phyloP scores from a whole-genome alignment of 169 alveolate genomes.

The Eimeria praecox region DNA sequence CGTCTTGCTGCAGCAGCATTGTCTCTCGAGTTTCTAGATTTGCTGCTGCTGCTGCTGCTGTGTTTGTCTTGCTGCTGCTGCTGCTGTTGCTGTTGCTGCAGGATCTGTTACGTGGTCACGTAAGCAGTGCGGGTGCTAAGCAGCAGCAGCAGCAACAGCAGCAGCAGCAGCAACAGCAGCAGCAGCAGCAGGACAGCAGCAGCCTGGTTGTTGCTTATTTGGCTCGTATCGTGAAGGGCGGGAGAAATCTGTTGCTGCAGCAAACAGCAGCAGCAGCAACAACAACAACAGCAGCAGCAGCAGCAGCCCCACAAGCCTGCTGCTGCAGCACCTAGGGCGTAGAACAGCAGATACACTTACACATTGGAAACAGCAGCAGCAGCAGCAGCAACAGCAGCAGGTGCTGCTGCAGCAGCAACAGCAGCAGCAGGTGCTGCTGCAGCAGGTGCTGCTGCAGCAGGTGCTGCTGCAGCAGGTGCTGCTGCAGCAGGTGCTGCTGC shows the following conservation, averaged over 20 bases:
- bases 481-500: neutral
- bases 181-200: conserved; percentile 26
- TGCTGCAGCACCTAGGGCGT: neutral
- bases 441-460: neutral
- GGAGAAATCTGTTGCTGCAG: conserved; percentile 3
- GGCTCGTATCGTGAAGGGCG: neutral
- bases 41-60: conserved; percentile 11
- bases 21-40: no score
- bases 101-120: conserved; percentile 58
- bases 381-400: conserved; percentile 9
- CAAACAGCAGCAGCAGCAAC: conserved; percentile 1
- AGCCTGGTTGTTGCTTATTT: neutral
- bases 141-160: neutral
- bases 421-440: conserved; percentile 16
- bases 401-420: neutral
- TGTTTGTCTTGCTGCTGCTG: neutral
- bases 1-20: no score
- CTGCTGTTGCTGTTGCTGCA: conserved; percentile 62
- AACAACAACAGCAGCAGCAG: neutral
- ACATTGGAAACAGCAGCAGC: neutral
- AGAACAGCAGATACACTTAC: no score
- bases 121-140: conserved; percentile 40
- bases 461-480: neutral
- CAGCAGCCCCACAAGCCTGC: no score
- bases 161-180: conserved; percentile 18